phyloP scores from a whole-genome alignment of 306 rosid genomes.

The Sicyos baderoa region DNA sequence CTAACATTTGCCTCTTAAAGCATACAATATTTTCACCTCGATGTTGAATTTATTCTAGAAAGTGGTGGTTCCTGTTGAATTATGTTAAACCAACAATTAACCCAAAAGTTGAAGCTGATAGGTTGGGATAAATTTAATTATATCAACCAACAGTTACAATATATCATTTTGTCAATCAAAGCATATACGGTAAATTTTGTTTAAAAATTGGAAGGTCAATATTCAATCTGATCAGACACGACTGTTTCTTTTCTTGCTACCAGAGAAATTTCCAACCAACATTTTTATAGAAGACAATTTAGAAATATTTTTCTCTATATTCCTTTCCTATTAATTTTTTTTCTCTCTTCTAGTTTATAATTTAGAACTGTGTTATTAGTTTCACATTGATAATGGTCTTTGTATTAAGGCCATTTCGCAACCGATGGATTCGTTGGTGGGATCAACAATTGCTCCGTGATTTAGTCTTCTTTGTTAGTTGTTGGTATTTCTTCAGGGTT shows the following conservation, averaged over 20 bases:
- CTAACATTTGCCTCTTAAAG: slow-evolving; percentile 20
- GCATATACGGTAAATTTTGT: neutral
- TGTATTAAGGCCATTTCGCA: too few relatives aligned
- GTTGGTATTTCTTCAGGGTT: too few relatives aligned
- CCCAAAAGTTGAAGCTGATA: too few relatives aligned
- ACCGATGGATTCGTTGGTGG: too few relatives aligned
- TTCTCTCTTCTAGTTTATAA: neutral
- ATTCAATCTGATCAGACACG: neutral
- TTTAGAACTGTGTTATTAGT: slow-evolving; percentile 5
- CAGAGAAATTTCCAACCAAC: neutral
- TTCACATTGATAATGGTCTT: neutral
- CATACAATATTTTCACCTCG: slow-evolving; percentile 18
- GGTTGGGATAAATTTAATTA: too few relatives aligned
- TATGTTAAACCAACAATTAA: too few relatives aligned
- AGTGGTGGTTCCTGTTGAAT: too few relatives aligned
- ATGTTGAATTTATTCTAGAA: slow-evolving; percentile 15
- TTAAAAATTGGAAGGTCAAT: neutral
- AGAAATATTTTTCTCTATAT: neutral
- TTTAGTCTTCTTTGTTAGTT: too few relatives aligned
- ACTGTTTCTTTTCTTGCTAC: neutral
- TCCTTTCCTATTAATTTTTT: neutral
- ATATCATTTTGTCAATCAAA: slow-evolving; percentile 12
- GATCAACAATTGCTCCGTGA: too few relatives aligned
- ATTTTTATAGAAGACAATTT: neutral
- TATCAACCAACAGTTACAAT: neutral